phyloP scores from a whole-genome alignment of 2,329 filamentous ascomycete species.

The Dothideomycetes sp. region DNA sequence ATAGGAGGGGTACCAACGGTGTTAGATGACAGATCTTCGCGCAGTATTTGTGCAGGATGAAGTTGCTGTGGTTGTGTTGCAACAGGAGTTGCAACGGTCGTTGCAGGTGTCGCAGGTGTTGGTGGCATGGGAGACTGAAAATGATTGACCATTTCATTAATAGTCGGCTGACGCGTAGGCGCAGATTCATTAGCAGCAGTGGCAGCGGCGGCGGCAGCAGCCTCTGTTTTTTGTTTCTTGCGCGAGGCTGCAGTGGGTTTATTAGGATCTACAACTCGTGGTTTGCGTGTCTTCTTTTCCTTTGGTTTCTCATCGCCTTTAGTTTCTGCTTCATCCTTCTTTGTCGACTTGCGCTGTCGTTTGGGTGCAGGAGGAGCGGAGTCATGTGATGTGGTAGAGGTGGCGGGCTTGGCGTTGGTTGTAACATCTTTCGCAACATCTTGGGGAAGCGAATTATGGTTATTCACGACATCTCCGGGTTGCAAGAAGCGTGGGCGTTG shows the following conservation, averaged over 20 bases:
- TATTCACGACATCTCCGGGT: slow-evolving; percentile 9
- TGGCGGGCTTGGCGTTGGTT: slow-evolving; percentile 24
- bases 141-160: slow-evolving; percentile 28
- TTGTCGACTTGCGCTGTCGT: slow-evolving; percentile 25
- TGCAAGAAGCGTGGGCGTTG: slow-evolving; percentile 8
- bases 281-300: slow-evolving; percentile 33
- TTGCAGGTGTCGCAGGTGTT: slow-evolving; percentile 17
- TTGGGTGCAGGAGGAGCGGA: slow-evolving; percentile 12
- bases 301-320: slow-evolving; percentile 30
- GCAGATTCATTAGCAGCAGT: slow-evolving; percentile 16
- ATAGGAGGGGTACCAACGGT: slow-evolving; percentile 10
- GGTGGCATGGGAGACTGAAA: slow-evolving; percentile 16
- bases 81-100: slow-evolving; percentile 17
- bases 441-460: background rate
- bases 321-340: slow-evolving; percentile 21
- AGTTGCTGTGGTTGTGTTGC: slow-evolving; percentile 12
- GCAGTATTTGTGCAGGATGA: slow-evolving; percentile 3
- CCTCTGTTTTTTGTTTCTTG: slow-evolving; percentile 34
- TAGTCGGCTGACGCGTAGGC: slow-evolving; percentile 25
- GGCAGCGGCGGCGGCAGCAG: slow-evolving; percentile 10
- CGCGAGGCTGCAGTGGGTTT: slow-evolving; percentile 30
- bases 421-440: slow-evolving; percentile 21
- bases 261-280: slow-evolving; percentile 33
- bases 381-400: slow-evolving; percentile 8
- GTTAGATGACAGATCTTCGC: slow-evolving; percentile 2